Evolutionary conservation across 768 basidiomycete genomes (phyloP), one percentile per base, ranked within the genome.

Genomic region (Lactarius trivialis): DNA sequence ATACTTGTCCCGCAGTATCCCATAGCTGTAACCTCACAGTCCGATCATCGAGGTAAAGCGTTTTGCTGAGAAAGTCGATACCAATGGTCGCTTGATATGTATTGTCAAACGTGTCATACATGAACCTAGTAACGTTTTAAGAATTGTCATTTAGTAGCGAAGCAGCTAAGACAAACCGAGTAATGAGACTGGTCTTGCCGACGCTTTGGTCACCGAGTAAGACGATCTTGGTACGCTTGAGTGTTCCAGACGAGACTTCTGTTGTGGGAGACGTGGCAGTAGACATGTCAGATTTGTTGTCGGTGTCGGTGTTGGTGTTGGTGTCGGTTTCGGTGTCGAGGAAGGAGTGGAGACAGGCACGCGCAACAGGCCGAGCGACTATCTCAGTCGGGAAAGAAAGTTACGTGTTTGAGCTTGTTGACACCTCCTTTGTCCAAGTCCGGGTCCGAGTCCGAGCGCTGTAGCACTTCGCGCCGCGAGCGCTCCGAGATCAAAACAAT

Each of bases 41-140:
- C 70, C 97, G 82, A 77, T 99, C 97, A 72, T 99, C 97, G 60
- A 98, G 82, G 75, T 99, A 99, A 93, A 99, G 96, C 0, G 97
- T 98, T 81, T 99, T 99, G 78, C 93, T 96, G 76, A 99, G 79
- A 74, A 99, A 99, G 78, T 99, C 97, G 75, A 99, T 99, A 61
- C 96, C 93, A 72, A 96, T 96, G 11, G 93, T 96, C 21, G 93
- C 93, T 73, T 93, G 92, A 74, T 99, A 99, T 49, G 96, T 98
- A 75, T 98, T 98, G 80, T 99, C 97, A 75, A 99, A 99, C 0
- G 97, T 98, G 76, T 99, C 97, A 74, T 99, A 99, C 97, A 98
- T 95, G 73, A 91, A 91, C 76, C 92, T 95, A 68, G 30, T 43
- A 28, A 34, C 36, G 30, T 19, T 32, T 43, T 60, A 65, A 9